Base-by-base conservation (phyloP, 768 basidiomycete genomes). In the Sistotremastrum niveocremeum region DNA sequence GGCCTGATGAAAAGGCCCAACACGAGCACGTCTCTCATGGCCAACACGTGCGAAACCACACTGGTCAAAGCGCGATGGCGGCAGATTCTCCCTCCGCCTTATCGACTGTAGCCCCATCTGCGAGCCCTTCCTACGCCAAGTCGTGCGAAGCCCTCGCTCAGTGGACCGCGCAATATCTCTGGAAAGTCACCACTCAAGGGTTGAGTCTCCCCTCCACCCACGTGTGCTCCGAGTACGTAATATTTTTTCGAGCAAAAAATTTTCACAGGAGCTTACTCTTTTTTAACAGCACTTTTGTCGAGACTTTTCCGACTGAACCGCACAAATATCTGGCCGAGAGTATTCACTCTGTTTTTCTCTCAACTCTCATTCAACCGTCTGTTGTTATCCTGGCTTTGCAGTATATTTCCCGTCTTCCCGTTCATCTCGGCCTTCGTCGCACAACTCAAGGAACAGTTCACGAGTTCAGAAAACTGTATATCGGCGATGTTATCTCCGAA, bases 141-240 rank as follows among this genome's bases (percentile, higher is more conserved):
- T 68, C 87, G 7, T 75, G 81, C 0, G 82, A 84, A 44, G 84
- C 84, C 11, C 66, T 88, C 50, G 74, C 85, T 3, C 79, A 81
- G 47, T 88, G 85, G 85, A 64, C 86, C 28, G 79, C 81, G 38
- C 70, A 70, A 44, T 88, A 81, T 56, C 76, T 85, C 10, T 88
- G 85, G 85, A 84, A 82, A 59, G 76, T 77, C 39, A 85, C 84
- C 58, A 81, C 80, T 10, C 81, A 79, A n/a, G 78, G 75, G 39
- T 67, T 78, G 47, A 71, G 72, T 52, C 63, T 85, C 44, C 75
- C 79, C 3, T 54, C 70, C 6, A 56, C 60, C 34, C 77, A 79
- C 53, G 66, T 71, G 4, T 68, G 66, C 49, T 65, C 75, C 40
- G 65, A 60, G 84, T 86, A 66, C 55, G 80, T 69, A 20, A 20